Evolutionary conservation across 495 filamentous ascomycete genomes (phyloP).

Genomic region (Chaetomium cochliodes): DNA sequence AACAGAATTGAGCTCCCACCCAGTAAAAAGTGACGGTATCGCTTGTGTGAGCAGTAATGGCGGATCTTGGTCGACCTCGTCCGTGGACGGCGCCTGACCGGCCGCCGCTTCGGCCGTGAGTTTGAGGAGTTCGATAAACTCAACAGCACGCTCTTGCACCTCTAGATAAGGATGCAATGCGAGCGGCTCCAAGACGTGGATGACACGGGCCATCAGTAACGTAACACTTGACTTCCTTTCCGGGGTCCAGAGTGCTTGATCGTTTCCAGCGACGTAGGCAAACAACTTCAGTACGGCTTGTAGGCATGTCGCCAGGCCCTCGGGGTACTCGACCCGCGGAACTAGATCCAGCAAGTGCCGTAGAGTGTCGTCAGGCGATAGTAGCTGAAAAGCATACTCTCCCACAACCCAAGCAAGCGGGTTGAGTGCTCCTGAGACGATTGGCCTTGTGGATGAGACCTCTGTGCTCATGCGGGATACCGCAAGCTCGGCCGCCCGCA

Average conservation of each 20-base stretch:
- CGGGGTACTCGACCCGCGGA: constrained; percentile 52
- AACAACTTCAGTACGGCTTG: constrained; percentile 87
- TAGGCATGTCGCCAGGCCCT: constrained; percentile 70
- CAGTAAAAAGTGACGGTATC: constrained; percentile 80
- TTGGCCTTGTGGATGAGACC: constrained; percentile 37
- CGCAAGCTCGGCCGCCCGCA: constrained; percentile 80
- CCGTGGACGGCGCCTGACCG: constrained; percentile 57
- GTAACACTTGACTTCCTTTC: constrained; percentile 66
- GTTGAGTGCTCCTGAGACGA: constrained; percentile 60
- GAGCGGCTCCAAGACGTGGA: constrained; percentile 75
- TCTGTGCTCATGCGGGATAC: constrained; percentile 50
- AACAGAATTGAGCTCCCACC: constrained; percentile 88
- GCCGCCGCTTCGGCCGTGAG: constrained; percentile 75
- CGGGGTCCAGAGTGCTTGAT: constrained; percentile 57
- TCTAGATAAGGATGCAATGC: constrained; percentile 80
- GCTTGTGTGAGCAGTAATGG: constrained; percentile 83
- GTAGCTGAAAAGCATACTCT: constrained; percentile 74
- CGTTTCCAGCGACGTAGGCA: constrained; percentile 58
- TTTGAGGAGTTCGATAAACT: constrained; percentile 84
- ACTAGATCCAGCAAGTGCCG: constrained; percentile 70
- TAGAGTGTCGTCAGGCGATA: constrained; percentile 62
- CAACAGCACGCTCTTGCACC: constrained; percentile 93
- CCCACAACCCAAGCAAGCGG: constrained; percentile 81
- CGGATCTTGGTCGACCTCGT: constrained; percentile 57
- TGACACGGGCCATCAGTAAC: constrained; percentile 74